Evolutionary conservation across 495 filamentous ascomycete genomes (phyloP).

Genomic region (Hypoxylon perforatum): DNA sequence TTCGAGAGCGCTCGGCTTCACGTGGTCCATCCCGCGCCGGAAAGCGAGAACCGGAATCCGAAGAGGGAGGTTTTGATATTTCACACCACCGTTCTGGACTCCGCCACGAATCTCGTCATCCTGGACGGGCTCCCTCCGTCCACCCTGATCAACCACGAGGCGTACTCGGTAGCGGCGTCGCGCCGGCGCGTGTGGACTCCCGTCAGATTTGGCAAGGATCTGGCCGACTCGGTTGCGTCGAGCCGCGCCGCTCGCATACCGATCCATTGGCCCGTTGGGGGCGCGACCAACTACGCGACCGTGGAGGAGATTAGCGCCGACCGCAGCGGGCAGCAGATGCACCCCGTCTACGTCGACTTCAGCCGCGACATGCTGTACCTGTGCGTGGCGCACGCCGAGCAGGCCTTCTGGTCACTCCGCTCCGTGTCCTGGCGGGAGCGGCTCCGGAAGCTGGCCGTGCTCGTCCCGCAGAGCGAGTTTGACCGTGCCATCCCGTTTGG

Average conservation of each 20-base stretch:
- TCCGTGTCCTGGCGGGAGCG: conserved; percentile 17
- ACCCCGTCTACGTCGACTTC: conserved; percentile 33
- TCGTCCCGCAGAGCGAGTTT: conserved; percentile 30
- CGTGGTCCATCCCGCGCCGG: conserved; percentile 33
- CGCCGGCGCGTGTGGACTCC: conserved; percentile 21
- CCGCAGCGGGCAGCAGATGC: neutral
- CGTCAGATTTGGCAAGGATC: conserved; percentile 28
- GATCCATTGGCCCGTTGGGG: conserved; percentile 7
- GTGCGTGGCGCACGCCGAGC: conserved; percentile 27
- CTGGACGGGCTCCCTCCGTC: conserved; percentile 25
- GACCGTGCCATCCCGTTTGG: conserved; percentile 34
- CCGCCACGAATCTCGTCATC: conserved; percentile 31
- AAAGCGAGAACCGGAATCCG: conserved; percentile 18
- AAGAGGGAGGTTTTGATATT: conserved; percentile 23
- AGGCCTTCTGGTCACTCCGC: conserved; percentile 36
- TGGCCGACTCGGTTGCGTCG: conserved; percentile 14
- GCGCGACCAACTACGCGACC: too few species aligned
- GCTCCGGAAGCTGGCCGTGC: conserved; percentile 25
- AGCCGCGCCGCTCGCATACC: conserved; percentile 17
- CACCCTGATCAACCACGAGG: conserved; percentile 29
- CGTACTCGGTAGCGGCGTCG: conserved; percentile 15
- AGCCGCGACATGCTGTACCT: conserved; percentile 35
- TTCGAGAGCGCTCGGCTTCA: conserved; percentile 44
- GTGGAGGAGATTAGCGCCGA: neutral
- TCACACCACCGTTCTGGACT: conserved; percentile 31